Evolutionary conservation across 257 asterid genomes (phyloP), one percentile per base, ranked within the genome.

Genomic region (Solanum tarijense): DNA sequence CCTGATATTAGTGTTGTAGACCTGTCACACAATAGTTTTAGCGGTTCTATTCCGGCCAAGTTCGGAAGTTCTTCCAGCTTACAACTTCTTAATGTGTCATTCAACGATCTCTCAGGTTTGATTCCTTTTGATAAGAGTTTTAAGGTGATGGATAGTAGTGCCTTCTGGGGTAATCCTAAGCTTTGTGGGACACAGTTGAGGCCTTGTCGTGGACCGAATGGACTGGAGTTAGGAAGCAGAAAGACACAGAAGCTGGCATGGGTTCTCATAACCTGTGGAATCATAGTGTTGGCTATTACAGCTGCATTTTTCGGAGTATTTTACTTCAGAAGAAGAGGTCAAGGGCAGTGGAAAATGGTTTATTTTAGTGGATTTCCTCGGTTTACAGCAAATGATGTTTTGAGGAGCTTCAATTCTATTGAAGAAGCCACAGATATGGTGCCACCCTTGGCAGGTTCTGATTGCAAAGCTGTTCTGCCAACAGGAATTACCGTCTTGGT

Each of bases 401-500:
- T 97, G 90, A 95, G 93, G 89, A 96, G 99, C 89, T 92, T 94
- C 36, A 89, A 90, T 86, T 88, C 92, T 35, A 62, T 69, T 0
- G 98, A 92, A 89, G 90, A 92, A 89, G 88, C 87, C 83, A 41
- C 71, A 18, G 91, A 91, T 58, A 72, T 82, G 29, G 85, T 71
- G 66, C 88, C 89, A 21, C 23, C 90, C 11, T 84, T 87, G 81
- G 92, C 94, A 0, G 93, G 91, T 84, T 91, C 95, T 4, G 90
- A 92, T 21, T 89, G 92, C 85, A 96, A 93, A 90, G 94, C 94
- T 12, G 99, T 96, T 90, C 88, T 95, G 78, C 99, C 98, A 34
- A 95, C 98, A 4, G 99, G 99, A 85, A 92, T 95, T 25, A 93
- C 97, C 0, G 95, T 97, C 88, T 93, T 94, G 3, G 98, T 95